Conservation (phyloP, 495 filamentous ascomycete genomes). For the Jackrogersella minutella region DNA sequence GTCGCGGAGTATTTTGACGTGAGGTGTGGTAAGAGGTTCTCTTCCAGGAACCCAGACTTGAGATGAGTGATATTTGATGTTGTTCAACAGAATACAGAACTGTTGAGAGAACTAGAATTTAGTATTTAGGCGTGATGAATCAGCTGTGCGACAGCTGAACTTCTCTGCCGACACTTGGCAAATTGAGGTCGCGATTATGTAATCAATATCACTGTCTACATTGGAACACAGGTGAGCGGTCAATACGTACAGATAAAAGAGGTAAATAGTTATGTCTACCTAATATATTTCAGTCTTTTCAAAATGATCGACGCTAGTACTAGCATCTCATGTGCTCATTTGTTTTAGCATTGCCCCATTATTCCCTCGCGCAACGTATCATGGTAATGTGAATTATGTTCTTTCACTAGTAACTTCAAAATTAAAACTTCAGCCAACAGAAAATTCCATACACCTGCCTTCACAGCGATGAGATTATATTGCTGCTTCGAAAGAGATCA, state of each 20-base stretch:
- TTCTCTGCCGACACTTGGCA: neutral
- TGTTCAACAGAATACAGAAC: conserved; percentile 18
- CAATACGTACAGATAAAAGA: neutral
- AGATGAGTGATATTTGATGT: conserved; percentile 7
- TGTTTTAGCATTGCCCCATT: neutral
- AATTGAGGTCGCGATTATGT: neutral
- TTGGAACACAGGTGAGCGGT: neutral
- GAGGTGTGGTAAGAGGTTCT: neutral
- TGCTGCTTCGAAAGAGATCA: no score
- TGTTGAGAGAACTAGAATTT: conserved; percentile 10
- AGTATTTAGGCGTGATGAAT: neutral
- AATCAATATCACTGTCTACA: neutral
- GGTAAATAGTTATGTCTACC: no score
- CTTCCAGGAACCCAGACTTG: neutral
- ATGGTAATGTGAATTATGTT: neutral
- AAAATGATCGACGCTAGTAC: neutral
- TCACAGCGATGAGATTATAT: no score
- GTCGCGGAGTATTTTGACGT: neutral
- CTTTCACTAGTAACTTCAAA: neutral
- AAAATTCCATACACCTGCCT: neutral
- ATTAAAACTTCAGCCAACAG: neutral
- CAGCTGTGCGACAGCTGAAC: conserved; percentile 7
- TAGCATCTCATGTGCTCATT: neutral
- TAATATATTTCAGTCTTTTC: neutral
- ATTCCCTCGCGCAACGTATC: neutral